phyloP scores from a whole-genome alignment of 139 green algal genomes.

The Medakamo hakoo region DNA sequence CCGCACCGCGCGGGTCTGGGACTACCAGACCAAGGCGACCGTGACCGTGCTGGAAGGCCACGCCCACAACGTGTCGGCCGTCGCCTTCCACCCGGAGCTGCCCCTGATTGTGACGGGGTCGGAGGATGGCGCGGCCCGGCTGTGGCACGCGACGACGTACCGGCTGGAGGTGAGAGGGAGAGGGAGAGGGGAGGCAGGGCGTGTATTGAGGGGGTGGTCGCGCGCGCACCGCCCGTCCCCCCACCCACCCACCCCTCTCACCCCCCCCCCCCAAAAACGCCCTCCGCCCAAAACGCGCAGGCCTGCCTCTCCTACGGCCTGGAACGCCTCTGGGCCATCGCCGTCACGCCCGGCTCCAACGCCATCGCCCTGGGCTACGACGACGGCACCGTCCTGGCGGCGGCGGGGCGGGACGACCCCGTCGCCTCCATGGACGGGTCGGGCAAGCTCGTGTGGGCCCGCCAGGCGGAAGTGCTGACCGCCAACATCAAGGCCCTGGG shows the following conservation, averaged over 20 bases:
- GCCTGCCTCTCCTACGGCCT: slow-evolving; percentile 94
- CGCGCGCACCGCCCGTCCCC: slow-evolving; percentile 33
- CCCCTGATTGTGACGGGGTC: slow-evolving; percentile 87
- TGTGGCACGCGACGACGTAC: slow-evolving; percentile 98
- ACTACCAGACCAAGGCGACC: slow-evolving; percentile 99
- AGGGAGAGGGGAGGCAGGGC: neutral
- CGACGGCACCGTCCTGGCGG: slow-evolving; percentile 84
- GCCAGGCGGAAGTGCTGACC: slow-evolving; percentile 82
- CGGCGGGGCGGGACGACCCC: slow-evolving; percentile 89
- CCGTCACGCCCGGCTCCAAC: slow-evolving; percentile 73
- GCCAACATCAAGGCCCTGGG: slow-evolving; percentile 75
- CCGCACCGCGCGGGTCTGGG: slow-evolving; percentile 74
- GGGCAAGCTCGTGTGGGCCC: slow-evolving; percentile 91
- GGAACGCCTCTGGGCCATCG: slow-evolving; percentile 90
- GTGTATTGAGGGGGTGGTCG: neutral
- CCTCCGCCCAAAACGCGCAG: too few relatives aligned
- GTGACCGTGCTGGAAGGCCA: slow-evolving; percentile 92
- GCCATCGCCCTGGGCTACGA: slow-evolving; percentile 54
- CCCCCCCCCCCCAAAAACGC: too few relatives aligned
- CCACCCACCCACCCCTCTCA: too few relatives aligned
- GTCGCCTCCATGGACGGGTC: slow-evolving; percentile 92
- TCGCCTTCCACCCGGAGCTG: slow-evolving; percentile 96
- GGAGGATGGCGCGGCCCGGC: slow-evolving; percentile 88
- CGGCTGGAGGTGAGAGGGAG: too few relatives aligned
- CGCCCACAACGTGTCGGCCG: slow-evolving; percentile 79